Evolutionary conservation across 805 yeast genomes (phyloP).

Genomic region (Priceomyces fermenticarens): DNA sequence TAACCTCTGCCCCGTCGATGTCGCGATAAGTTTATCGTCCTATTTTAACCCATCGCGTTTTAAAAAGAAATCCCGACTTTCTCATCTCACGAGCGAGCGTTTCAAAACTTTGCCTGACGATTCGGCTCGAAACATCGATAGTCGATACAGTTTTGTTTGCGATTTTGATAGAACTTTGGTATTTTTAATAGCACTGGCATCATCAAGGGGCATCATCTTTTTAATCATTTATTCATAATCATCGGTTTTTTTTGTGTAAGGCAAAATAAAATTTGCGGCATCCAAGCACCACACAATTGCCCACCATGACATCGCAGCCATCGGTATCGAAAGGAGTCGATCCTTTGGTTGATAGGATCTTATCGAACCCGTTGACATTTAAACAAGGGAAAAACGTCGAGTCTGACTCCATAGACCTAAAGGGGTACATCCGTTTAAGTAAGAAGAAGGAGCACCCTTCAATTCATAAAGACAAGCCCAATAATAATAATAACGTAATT

Average conservation of each 20-base stretch:
- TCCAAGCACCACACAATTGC: too few relatives aligned
- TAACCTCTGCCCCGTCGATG: too few relatives aligned
- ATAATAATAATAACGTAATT: neutral
- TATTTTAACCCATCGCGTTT: neutral
- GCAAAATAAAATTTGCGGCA: too few relatives aligned
- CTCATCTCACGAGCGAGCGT: slow-evolving; percentile 3
- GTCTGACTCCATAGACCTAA: slow-evolving; percentile 12
- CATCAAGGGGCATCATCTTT: too few relatives aligned
- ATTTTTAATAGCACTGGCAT: too few relatives aligned
- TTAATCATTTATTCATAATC: too few relatives aligned
- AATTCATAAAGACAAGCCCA: neutral
- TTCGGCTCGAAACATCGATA: too few relatives aligned
- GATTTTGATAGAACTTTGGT: too few relatives aligned
- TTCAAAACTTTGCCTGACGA: too few relatives aligned
- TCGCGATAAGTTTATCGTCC: too few relatives aligned
- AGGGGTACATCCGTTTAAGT: slow-evolving; percentile 12
- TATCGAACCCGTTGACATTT: slow-evolving; percentile 61
- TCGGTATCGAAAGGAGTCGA: slow-evolving; percentile 28
- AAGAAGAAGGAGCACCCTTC: slow-evolving; percentile 4
- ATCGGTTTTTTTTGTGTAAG: too few relatives aligned
- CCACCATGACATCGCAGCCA: slow-evolving; percentile 7
- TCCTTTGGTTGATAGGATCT: slow-evolving; percentile 62
- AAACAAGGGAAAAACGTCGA: slow-evolving; percentile 59
- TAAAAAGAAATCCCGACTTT: slow-evolving; percentile 4
- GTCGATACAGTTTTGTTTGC: too few relatives aligned